These are phyloP conservation scores for Sphaerulina vaccinii DNA, from an alignment of 2,329 filamentous ascomycete species.

Conservation along the genomic window DNA sequence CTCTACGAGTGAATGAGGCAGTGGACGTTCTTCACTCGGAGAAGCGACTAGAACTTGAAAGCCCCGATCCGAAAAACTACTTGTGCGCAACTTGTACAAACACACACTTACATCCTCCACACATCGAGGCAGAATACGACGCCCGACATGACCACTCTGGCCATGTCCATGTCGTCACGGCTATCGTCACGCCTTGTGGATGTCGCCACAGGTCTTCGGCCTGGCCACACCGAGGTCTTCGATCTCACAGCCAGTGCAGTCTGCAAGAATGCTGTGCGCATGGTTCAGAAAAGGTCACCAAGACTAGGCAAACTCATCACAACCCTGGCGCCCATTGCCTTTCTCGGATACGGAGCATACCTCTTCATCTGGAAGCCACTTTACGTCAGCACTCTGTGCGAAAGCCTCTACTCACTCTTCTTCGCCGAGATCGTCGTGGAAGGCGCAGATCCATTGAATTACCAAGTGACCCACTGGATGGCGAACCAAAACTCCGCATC, in stretches of 20 bases:
- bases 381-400: not conserved
- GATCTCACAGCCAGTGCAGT: conserved; percentile 9
- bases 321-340: conserved; percentile 8
- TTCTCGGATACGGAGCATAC: conserved; percentile 17
- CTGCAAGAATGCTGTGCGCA: conserved; percentile 12
- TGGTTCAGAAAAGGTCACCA: conserved; percentile 6
- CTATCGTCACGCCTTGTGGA: conserved; percentile 6
- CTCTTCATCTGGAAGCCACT: conserved; percentile 13
- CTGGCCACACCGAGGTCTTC: conserved; percentile 8
- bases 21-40: no score
- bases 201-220: conserved; percentile 14
- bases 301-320: conserved; percentile 6
- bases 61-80: no score
- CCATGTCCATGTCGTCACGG: conserved; percentile 1
- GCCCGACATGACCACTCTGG: conserved; percentile 1
- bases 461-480: conserved; percentile 44
- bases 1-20: no score
- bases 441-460: conserved; percentile 41
- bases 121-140: not conserved
- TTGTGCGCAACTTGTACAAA: no score
- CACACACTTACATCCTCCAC: no score
- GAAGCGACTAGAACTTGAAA: no score
- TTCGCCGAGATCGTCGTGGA: conserved; percentile 35
- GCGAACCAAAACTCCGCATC: conserved; percentile 1
- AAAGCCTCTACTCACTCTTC: conserved; percentile 37